Percentiles rank a stretch among this genome's conserved stretches.
These are phyloP conservation scores for Agaricus subrufescens DNA, from an alignment of 768 basidiomycete genomes.

Conservation along the genomic window DNA sequence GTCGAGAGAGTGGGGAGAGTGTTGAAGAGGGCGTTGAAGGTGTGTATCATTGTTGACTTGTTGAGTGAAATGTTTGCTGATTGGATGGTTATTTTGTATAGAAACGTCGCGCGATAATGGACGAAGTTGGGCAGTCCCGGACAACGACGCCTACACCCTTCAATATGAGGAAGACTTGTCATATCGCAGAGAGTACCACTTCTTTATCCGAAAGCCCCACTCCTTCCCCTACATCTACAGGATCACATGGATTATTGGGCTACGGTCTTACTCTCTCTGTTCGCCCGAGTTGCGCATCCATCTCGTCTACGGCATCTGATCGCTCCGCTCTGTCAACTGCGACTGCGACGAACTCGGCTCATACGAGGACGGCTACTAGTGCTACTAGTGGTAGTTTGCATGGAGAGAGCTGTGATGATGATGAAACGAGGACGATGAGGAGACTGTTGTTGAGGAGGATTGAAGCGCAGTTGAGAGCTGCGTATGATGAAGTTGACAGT, in stretches of 20 bases:
- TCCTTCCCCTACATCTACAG: neutral
- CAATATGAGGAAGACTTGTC: neutral
- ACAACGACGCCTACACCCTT: constrained; percentile 5
- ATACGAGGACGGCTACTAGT: too few species aligned
- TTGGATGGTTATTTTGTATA: constrained; percentile 18
- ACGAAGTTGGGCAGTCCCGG: constrained; percentile 6
- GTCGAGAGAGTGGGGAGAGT: constrained; percentile 41
- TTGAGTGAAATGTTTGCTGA: neutral
- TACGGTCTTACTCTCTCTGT: constrained; percentile 27
- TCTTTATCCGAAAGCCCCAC: neutral
- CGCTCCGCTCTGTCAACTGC: constrained; percentile 43
- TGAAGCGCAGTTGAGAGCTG: constrained; percentile 46
- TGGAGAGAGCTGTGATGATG: constrained; percentile 46
- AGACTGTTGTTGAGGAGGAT: constrained; percentile 65
- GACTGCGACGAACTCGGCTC: constrained; percentile 42
- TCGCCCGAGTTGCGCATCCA: constrained; percentile 37
- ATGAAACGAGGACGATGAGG: constrained; percentile 58
- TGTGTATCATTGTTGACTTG: constrained; percentile 20
- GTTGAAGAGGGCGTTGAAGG: constrained; percentile 51
- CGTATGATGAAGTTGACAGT: constrained; percentile 61
- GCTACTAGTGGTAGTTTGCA: neutral
- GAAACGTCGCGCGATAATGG: constrained; percentile 48
- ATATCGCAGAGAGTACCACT: neutral
- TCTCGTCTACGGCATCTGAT: constrained; percentile 36
- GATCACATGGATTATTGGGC: constrained; percentile 25